Evolutionary conservation across 2,329 filamentous ascomycete genomes (phyloP), one percentile per base, ranked within the genome.

Genomic region (Phyllosticta citribraziliensis): DNA sequence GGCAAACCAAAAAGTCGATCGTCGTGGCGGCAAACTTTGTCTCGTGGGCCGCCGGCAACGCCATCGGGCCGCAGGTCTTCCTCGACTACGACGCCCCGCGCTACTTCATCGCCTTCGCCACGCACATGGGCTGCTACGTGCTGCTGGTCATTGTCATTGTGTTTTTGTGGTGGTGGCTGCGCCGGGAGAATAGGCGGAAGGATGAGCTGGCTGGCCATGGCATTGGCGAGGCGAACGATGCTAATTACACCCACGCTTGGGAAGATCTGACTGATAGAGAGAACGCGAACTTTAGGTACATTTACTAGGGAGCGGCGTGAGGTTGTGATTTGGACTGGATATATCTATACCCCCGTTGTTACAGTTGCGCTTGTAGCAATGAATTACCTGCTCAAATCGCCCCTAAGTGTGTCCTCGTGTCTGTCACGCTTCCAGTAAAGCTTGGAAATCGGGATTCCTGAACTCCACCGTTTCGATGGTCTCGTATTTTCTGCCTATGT

Each of bases 1-100:
- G 88, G 0, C 85, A 88, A 66, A 90, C 87, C 1, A 91, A 91
- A 75, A 89, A 89, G 71, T 80, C 82, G 0, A 80, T 86, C 10
- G 84, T 83, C 6, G 81, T 89, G 2, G 85, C 87, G 5, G 80
- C 84, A 65, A 89, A 88, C 71, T 89, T 90, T 68, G 79, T 89
- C 64, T 80, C 84, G 52, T 89, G 86, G 86, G 81, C 83, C 20
- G 79, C 81, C 0, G 87, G 87, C 0, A 89, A 89, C 66, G 82
- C 85, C 1, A 84, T 87, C 55, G 85, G 83, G 0, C 84, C 85
- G 0, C 85, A 88, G 68, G 83, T 87, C 0, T 88, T 88, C 73
- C 77, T 85, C 8, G 73, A 75, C 19, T 76, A 76, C 68, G 83
- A 89, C 67, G 77, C 76, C 0, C 86, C 87, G 0, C 78, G 82